Evolutionary conservation across 805 yeast species (phyloP).

Genomic region (Suhomyces tanzawaensis): DNA sequence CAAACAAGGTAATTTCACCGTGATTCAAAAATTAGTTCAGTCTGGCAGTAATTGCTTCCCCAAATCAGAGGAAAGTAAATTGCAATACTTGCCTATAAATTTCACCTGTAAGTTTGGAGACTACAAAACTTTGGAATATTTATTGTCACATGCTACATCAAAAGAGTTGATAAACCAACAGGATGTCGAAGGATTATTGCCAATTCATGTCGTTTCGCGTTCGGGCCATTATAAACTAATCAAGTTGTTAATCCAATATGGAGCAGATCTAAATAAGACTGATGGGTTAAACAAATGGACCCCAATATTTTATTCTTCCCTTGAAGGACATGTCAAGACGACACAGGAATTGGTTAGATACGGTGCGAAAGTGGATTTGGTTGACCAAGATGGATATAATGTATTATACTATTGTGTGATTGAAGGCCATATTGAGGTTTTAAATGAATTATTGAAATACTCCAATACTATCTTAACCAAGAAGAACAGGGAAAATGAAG

Average conservation of each 20-base stretch:
- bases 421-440: slow-evolving; percentile 87
- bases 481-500: neutral
- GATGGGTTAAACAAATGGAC: slow-evolving; percentile 94
- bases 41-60: slow-evolving; percentile 38
- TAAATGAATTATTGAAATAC: slow-evolving; percentile 61
- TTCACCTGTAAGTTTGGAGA: slow-evolving; percentile 88
- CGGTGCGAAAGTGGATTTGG: slow-evolving; percentile 66
- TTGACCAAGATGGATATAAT: slow-evolving; percentile 76
- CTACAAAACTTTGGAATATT: slow-evolving; percentile 60
- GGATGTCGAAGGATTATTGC: slow-evolving; percentile 86
- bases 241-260: slow-evolving; percentile 63
- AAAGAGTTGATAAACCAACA: slow-evolving; percentile 44
- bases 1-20: slow-evolving; percentile 56
- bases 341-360: slow-evolving; percentile 66
- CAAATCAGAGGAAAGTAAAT: slow-evolving; percentile 47
- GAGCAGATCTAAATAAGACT: slow-evolving; percentile 68
- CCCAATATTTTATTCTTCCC: slow-evolving; percentile 86
- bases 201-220: slow-evolving; percentile 85
- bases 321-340: slow-evolving; percentile 73
- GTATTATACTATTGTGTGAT: slow-evolving; percentile 89
- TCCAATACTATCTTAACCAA: slow-evolving; percentile 15
- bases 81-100: slow-evolving; percentile 73
- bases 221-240: slow-evolving; percentile 74
- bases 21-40: slow-evolving; percentile 30
- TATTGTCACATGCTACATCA: slow-evolving; percentile 43